Base-by-base conservation (phyloP, 306 rosid species). In the Cercis canadensis region DNA sequence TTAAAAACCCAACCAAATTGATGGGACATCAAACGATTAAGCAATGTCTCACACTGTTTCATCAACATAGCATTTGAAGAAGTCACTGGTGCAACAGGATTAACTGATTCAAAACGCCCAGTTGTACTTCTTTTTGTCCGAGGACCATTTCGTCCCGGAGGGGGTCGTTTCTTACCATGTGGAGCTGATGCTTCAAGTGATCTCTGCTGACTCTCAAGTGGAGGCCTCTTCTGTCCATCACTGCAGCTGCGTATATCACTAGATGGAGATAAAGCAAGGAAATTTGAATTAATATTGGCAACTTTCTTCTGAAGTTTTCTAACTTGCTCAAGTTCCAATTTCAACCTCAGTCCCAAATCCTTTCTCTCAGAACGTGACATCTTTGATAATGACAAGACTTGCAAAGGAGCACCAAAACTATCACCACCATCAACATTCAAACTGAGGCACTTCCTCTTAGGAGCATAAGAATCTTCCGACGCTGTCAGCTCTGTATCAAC, bases 261-360 rank as follows among this genome's bases (percentile, higher is more conserved):
- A 36, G 92, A 69, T 7, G 97, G 83, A 8, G 96, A 84, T 16
- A 81, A 65, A 16, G 78, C 83, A 58, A 68, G 62, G 12, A 58
- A 62, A 62, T 72, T 81, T 9, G 87, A 67, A 61, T 72, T 73
- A 65, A 85, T 10, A 31, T 74, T 34, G 11, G 78, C 82, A 52
- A 84, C 61, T 84, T 87, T 88, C 83, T 78, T 87, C 75, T 82
- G 94, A 76, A 90, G 78, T 11, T 65, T 44, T 71, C 89, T 88
- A 10, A 90, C 90, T 75, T 82, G 90, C 41, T 87, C 94, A 50
- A 93, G 98, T 67, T 93, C 96, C 83, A 78, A 67, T 64, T 78
- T 84, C 70, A 93, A 74, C 81, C 78, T 90, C 41, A 34, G n/a
- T 57, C 82, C 89, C 74, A 93, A 86, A 43, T 75, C 75, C 85